Evolutionary conservation across 2,329 filamentous ascomycete species (phyloP), one percentile per base, ranked within the genome.

Genomic region (Neofusicoccum parvum): DNA sequence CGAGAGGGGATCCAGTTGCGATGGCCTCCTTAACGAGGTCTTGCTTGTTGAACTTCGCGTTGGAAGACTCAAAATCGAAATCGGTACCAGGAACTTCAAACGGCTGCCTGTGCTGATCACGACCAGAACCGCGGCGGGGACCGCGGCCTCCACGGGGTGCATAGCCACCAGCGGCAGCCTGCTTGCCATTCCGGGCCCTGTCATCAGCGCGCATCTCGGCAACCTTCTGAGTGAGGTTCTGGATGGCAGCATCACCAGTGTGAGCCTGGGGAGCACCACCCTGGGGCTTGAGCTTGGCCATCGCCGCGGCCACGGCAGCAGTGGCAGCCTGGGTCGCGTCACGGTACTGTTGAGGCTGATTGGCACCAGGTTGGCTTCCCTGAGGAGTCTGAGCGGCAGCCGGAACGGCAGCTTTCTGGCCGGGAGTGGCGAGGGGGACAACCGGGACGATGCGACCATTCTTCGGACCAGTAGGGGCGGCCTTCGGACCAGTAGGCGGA

Each of bases 11-110:
- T n/a, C 90, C 88, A 46, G 85, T 86, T 23, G 91, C 90, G 74
- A 93, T 92, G 3, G 92, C 93, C 77, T 97, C 92, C 80, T 97
- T 97, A 45, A 92, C 90, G 51, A 96, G 78, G 71, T 94, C 91
- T 71, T 92, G 88, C 80, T 96, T 90, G 81, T 92, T 94, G 82
- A 96, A 96, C 77, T 94, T 95, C 56, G 91, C 91, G 75, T 96
- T 96, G 34, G 91, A 85, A 15, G 86, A 87, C 70, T 90, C 91
- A 74, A 99, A 99, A 74, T 99, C 94, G 72, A 94, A 99, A 74
- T 98, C 95, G 1, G 92, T 89, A 54, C 90, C 87, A 0, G 95
- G 95, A 2, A 99, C 92, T 62, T 97, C 94, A 37, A 98, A 88
- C 71, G 85, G 81, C 56, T 84, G 80, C 66, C 81, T 75, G 48